Evolutionary conservation across 495 filamentous ascomycete genomes (phyloP), one percentile per base, ranked within the genome.

Genomic region (Endocarpon pusillum): DNA sequence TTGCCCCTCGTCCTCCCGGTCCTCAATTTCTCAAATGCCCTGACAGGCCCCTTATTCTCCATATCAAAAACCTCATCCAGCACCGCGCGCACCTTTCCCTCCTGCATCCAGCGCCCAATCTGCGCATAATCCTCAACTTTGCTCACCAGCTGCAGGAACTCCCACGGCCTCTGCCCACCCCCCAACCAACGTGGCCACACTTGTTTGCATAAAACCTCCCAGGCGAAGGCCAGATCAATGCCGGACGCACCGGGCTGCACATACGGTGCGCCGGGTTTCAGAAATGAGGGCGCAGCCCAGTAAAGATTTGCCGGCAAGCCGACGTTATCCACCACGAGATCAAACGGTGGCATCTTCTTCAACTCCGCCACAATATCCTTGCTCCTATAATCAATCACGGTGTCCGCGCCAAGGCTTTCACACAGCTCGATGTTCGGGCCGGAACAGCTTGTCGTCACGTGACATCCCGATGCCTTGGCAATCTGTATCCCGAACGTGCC

Each of bases 1-100:
- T 85, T 85, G 1, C 79, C 79, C 44, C 61, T 73, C 17, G 71
- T 57, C 23, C 72, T 62, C 5, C 68, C 65, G 2, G 55, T 68
- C 41, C 69, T 74, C 41, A 83, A 51, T 45, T 57, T 69, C 49
- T 67, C 67, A 50, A 71, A 77, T 0, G 77, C 79, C 43, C 71
- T 63, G 14, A 66, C 57, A 11, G 57, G 67, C 19, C 5, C 28
- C 28, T 31, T 31, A 21, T 82, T 66, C 11, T 67, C 69, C 47
- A 75, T 74, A 34, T 62, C 58, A 51, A 66, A 77, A 9, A 61
- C 52, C 28, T 64, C 57, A 39, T 81, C 78, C 23, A 81, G 52
- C 4, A 71, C 55, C 12, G 70, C 57, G 49, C 64, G 64, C 14
- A 81, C 42, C 42, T 69, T 74, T 1, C 77, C 74, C 33, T 75